Conservation (phyloP, 2,329 filamentous ascomycete species). For the Fusarium tjaetaba region DNA sequence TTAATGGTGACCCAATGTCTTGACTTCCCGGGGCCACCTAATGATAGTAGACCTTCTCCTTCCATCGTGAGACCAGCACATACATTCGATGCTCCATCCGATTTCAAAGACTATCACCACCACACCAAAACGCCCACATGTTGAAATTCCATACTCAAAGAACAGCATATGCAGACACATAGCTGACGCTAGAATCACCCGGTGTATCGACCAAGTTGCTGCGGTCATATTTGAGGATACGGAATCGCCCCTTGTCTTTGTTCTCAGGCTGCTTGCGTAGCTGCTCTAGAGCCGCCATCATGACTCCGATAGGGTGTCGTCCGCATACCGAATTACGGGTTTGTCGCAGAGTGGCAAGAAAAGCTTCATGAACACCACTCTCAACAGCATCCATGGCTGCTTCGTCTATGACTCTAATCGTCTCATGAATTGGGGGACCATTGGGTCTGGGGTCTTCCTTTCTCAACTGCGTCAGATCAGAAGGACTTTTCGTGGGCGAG, state of each 20-base stretch:
- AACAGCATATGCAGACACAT: slow-evolving; percentile 86
- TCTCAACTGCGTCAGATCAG: slow-evolving; percentile 52
- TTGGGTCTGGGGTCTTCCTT: slow-evolving; percentile 48
- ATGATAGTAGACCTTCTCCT: background rate
- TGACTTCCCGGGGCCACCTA: background rate
- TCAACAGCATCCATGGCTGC: slow-evolving; percentile 87
- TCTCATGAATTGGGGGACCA: slow-evolving; percentile 76
- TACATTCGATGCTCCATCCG: background rate
- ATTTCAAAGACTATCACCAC: background rate
- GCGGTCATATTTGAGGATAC: slow-evolving; percentile 86
- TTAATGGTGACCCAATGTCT: background rate
- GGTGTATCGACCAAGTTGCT: slow-evolving; percentile 72
- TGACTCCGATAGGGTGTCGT: slow-evolving; percentile 90
- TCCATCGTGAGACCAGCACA: background rate
- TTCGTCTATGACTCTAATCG: slow-evolving; percentile 82
- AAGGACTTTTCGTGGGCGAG: slow-evolving; percentile 54
- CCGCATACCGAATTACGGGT: slow-evolving; percentile 96
- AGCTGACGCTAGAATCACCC: slow-evolving; percentile 63
- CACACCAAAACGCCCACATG: background rate
- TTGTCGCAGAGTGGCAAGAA: slow-evolving; percentile 72
- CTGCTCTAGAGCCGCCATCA: slow-evolving; percentile 86
- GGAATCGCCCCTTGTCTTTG: slow-evolving; percentile 66
- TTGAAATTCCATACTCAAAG: background rate
- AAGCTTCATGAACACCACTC: slow-evolving; percentile 75
- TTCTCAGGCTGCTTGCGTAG: slow-evolving; percentile 54